Percentiles rank a stretch among this genome's conserved stretches.
These are phyloP conservation scores for Macrophomina tecta DNA, from an alignment of 2,329 filamentous ascomycete species.

Conservation along the genomic window DNA sequence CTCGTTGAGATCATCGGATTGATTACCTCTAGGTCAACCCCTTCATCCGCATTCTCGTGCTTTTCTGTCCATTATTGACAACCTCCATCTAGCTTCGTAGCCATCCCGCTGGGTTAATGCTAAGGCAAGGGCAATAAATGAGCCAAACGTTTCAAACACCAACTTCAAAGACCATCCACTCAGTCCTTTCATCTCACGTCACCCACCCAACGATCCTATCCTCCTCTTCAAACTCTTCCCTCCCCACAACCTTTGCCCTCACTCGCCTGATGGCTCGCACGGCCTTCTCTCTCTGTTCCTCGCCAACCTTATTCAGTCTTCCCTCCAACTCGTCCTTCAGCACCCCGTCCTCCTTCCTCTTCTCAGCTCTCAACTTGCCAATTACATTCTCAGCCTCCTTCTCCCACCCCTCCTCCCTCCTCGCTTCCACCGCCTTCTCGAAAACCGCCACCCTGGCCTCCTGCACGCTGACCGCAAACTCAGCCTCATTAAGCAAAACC, in stretches of 20 bases:
- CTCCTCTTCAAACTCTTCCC: neutral
- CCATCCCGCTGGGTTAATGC: no score
- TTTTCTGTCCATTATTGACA: no score
- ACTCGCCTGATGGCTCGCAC: neutral
- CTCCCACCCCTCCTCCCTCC: neutral
- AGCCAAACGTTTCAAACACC: no score
- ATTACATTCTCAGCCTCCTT: neutral
- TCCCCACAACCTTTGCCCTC: neutral
- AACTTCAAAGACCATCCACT: neutral
- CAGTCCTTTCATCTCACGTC: neutral
- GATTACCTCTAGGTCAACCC: no score
- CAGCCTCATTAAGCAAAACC: conserved; percentile 18
- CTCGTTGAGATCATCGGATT: neutral
- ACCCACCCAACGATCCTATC: conserved; percentile 10
- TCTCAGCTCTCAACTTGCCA: conserved; percentile 7
- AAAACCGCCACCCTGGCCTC: conserved; percentile 3
- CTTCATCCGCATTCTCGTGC: no score
- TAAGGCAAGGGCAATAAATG: no score
- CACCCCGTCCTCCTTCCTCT: conserved; percentile 5
- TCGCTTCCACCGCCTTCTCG: neutral
- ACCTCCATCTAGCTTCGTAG: no score
- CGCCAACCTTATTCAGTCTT: neutral
- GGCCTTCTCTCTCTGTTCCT: conserved; percentile 4
- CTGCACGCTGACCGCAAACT: conserved; percentile 2
- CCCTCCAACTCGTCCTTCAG: conserved; percentile 7